Conservation (phyloP, 345 rosid genomes). For the Capsella bursapastoris region DNA sequence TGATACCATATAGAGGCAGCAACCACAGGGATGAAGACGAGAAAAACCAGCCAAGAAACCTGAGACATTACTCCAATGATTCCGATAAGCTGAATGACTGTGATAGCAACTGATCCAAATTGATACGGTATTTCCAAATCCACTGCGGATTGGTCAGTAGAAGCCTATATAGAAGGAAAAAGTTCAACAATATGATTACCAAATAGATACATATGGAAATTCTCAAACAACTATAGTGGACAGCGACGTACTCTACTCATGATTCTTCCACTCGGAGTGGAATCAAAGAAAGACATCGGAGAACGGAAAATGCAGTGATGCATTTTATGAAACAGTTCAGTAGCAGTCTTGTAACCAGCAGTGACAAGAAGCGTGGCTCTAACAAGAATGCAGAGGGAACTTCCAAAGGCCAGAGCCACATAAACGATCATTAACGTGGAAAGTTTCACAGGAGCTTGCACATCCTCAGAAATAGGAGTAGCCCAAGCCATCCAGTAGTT, state of each 20-base stretch:
- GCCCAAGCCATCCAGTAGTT: conserved; percentile 94
- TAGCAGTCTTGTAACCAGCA: conserved; percentile 72
- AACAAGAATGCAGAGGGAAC: conserved; percentile 61
- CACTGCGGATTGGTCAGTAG: conserved; percentile 76
- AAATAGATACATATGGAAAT: not conserved
- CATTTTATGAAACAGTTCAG: conserved; percentile 70
- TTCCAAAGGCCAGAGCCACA: conserved; percentile 59
- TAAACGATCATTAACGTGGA: conserved; percentile 60
- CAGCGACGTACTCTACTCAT: conserved; percentile 60
- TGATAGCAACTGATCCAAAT: conserved; percentile 53
- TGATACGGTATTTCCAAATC: conserved; percentile 58
- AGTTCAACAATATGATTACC: conserved; percentile 4
- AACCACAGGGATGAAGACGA: conserved; percentile 71
- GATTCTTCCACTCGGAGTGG: conserved; percentile 83
- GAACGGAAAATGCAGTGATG: conserved; percentile 70
- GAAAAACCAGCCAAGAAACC: conserved; percentile 81
- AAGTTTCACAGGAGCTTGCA: conserved; percentile 55
- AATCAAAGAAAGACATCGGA: conserved; percentile 83
- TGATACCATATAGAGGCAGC: conserved; percentile 73
- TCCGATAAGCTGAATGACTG: conserved; percentile 65
- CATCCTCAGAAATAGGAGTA: conserved; percentile 63
- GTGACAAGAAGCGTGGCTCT: conserved; percentile 61
- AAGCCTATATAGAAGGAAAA: conserved; percentile 59
- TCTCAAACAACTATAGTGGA: not conserved
- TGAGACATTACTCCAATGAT: conserved; percentile 80